Evolutionary conservation across 345 rosid species (phyloP).

Genomic region (Eucalyptus decipiens): DNA sequence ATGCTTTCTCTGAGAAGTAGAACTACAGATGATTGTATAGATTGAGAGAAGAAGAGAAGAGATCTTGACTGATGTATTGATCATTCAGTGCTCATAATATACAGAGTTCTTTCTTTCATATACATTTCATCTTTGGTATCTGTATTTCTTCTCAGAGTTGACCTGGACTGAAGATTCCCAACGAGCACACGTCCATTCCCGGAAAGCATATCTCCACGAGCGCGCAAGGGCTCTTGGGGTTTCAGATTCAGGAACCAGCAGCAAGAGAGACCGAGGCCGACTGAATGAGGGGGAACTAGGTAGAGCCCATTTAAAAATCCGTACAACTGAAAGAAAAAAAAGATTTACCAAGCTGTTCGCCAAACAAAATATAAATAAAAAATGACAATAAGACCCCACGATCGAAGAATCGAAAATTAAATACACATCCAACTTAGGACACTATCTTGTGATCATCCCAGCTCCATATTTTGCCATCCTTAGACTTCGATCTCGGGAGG

Average conservation of each 20-base stretch:
- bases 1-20: too few species aligned
- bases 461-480: neutral
- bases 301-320: neutral
- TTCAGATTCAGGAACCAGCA: neutral
- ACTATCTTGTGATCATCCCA: neutral
- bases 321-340: neutral
- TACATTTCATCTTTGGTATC: too few species aligned
- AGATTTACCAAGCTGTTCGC: neutral
- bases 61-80: too few species aligned
- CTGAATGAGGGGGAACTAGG: neutral
- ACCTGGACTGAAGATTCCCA: neutral
- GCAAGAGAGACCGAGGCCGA: neutral
- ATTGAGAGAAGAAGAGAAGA: too few species aligned
- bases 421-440: neutral
- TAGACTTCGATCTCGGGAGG: neutral
- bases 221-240: neutral
- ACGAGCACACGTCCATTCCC: neutral
- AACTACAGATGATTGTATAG: too few species aligned
- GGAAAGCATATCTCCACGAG: neutral
- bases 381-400: neutral
- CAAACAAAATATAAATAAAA: neutral
- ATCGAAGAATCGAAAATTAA: neutral
- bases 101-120: too few species aligned
- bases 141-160: too few species aligned
- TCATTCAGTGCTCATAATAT: too few species aligned